These are phyloP conservation scores for Colletotrichum sojae DNA, from an alignment of 2,329 filamentous ascomycete genomes.

Conservation along the genomic window DNA sequence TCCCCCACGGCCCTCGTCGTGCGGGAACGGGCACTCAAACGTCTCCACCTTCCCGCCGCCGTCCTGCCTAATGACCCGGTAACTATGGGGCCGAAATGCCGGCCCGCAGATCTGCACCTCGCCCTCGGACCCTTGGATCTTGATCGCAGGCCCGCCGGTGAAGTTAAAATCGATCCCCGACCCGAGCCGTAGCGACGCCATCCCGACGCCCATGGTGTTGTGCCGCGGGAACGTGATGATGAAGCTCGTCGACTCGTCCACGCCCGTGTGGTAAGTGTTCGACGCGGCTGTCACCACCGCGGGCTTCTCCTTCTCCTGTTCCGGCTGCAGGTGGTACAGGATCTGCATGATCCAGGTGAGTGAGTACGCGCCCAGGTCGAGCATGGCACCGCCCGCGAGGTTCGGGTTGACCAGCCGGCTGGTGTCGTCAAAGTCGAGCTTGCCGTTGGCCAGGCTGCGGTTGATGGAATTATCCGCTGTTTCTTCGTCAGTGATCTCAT, in stretches of 20 bases:
- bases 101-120: conserved; percentile 69
- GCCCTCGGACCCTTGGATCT: too few relatives aligned
- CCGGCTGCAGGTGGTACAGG: conserved; percentile 83
- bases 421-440: conserved; percentile 62
- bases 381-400: conserved; percentile 84
- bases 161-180: too few relatives aligned
- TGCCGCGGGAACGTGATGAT: too few relatives aligned
- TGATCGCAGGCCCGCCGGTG: too few relatives aligned
- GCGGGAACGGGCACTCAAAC: conserved; percentile 48
- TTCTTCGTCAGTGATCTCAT: too few relatives aligned
- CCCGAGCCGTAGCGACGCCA: too few relatives aligned
- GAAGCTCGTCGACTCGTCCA: too few relatives aligned
- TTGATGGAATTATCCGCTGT: too few relatives aligned
- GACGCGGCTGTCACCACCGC: conserved; percentile 62
- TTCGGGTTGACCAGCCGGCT: conserved; percentile 87
- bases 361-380: conserved; percentile 90
- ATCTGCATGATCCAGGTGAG: conserved; percentile 93
- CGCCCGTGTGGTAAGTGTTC: too few relatives aligned
- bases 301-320: conserved; percentile 77
- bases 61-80: conserved; percentile 72
- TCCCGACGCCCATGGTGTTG: too few relatives aligned
- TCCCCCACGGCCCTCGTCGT: too few relatives aligned
- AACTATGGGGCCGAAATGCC: conserved; percentile 77
- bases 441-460: conserved; percentile 59
- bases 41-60: conserved; percentile 58